Percentiles rank a stretch among this genome's conserved stretches.
phyloP scores from a whole-genome alignment of 129 eudicot genomes.

The Arctium minus region DNA sequence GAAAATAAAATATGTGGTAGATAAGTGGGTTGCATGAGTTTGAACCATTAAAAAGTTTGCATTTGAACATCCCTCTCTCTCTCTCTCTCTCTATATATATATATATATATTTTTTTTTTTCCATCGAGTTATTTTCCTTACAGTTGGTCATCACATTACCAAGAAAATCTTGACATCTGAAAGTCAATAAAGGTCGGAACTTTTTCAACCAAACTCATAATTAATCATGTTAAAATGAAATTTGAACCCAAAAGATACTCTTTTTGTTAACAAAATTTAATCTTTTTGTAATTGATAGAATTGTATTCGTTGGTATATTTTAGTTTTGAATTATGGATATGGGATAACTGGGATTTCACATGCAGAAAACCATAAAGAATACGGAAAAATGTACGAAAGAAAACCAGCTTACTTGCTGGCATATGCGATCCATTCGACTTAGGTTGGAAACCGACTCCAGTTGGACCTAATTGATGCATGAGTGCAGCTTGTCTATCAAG shows the following conservation, averaged over 20 bases:
- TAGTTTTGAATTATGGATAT: background rate
- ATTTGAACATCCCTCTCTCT: no score
- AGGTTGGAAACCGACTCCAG: constrained; percentile 41
- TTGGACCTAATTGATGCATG: constrained; percentile 49
- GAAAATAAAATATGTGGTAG: no score
- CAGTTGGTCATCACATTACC: background rate
- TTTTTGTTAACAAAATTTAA: background rate
- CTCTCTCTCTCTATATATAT: no score
- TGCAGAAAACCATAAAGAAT: background rate
- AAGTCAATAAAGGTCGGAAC: background rate
- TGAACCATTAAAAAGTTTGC: no score
- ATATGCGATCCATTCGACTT: constrained; percentile 63
- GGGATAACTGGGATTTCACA: no score
- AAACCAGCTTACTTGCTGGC: constrained; percentile 53
- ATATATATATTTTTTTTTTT: no score
- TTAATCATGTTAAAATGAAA: background rate
- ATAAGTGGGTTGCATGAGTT: no score
- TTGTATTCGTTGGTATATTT: no score
- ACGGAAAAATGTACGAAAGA: background rate
- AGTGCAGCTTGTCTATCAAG: constrained; percentile 71
- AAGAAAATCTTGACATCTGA: background rate
- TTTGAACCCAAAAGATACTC: background rate
- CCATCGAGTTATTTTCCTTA: background rate
- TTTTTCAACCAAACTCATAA: background rate
- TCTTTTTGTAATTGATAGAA: background rate